These are phyloP conservation scores for Emergomyces pasteurianus DNA, from an alignment of 2,329 filamentous ascomycete genomes.

Conservation along the genomic window DNA sequence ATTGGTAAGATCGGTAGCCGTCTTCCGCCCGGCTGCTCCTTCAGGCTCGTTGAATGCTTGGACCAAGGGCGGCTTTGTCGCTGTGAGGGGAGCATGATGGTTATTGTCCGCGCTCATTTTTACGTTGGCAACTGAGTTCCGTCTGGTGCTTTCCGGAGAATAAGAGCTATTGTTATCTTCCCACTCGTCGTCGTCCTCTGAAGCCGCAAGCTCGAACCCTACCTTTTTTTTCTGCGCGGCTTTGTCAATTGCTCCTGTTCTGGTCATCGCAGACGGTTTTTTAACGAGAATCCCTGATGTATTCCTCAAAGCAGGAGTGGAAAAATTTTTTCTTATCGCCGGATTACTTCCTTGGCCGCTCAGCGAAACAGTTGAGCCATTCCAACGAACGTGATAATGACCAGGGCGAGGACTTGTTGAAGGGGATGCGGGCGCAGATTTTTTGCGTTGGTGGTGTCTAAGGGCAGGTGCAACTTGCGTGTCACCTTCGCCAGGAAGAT, in stretches of 20 bases:
- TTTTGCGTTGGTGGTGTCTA: conserved; percentile 35
- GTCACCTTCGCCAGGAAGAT: conserved; percentile 18
- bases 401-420: conserved; percentile 28
- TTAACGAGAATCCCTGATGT: conserved; percentile 26
- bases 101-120: conserved; percentile 10
- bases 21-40: neutral
- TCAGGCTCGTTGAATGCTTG: conserved; percentile 3
- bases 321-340: conserved; percentile 36
- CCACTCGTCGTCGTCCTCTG: conserved; percentile 32
- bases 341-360: conserved; percentile 21
- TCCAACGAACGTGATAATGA: conserved; percentile 26
- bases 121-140: conserved; percentile 30
- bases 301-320: conserved; percentile 31
- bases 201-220: conserved; percentile 35
- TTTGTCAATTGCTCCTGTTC: conserved; percentile 9
- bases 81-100: neutral
- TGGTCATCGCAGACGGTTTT: conserved; percentile 23
- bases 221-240: conserved; percentile 33
- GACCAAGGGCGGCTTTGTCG: conserved; percentile 10
- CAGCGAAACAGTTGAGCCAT: conserved; percentile 25
- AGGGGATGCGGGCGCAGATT: conserved; percentile 34
- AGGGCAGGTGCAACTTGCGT: conserved; percentile 7
- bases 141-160: conserved; percentile 36
- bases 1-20: neutral
- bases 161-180: conserved; percentile 38